Evolutionary conservation across 2,329 filamentous ascomycete species (phyloP), one percentile per base, ranked within the genome.

Genomic region (Diaporthe citriasiana): DNA sequence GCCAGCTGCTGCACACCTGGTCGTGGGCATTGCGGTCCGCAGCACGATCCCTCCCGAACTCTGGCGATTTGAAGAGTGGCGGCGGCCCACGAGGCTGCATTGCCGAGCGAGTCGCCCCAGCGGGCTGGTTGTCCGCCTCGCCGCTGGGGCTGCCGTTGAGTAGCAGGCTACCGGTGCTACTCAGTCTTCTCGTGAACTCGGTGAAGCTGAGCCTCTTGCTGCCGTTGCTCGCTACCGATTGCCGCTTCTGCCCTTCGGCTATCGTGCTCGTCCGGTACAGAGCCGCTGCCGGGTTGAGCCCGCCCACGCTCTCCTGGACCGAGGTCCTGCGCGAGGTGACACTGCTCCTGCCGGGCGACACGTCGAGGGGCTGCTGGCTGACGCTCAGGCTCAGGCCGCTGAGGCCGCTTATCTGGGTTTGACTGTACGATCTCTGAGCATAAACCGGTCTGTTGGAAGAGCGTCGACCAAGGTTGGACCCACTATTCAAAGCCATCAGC

Each of bases 101-200:
- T 50, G 78, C 78, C 27, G 79, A 80, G 60, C 80, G 79, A 42
- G 78, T 78, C 74, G 82, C 77, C 57, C 12, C 74, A 75, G 84
- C 79, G 74, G 83, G 81, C 74, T 85, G 83, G 75, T 77, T 42
- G 66, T 88, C 85, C 74, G 82, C 77, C 74, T 89, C 87, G 78
- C 82, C 84, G 80, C 86, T 82, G 74, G 82, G 82, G 75, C 85
- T 86, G 74, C 84, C 83, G 79, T 90, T 90, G 59, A 91, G 84
- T 70, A 92, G 83, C 79, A 91, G 82, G 80, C 87, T 91, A 79
- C 88, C 91, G 69, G 89, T 91, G 79, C 88, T 91, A 77, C 89
- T 91, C 71, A 92, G 80, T 75, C 89, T 84, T 79, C 89, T 90
- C 60, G 89, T 88, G 76, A 91, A 90, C 71, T 92, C 90, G 77